Conservation (phyloP, 352 stramenopile genomes). For the Globisporangium paroecandrum region DNA sequence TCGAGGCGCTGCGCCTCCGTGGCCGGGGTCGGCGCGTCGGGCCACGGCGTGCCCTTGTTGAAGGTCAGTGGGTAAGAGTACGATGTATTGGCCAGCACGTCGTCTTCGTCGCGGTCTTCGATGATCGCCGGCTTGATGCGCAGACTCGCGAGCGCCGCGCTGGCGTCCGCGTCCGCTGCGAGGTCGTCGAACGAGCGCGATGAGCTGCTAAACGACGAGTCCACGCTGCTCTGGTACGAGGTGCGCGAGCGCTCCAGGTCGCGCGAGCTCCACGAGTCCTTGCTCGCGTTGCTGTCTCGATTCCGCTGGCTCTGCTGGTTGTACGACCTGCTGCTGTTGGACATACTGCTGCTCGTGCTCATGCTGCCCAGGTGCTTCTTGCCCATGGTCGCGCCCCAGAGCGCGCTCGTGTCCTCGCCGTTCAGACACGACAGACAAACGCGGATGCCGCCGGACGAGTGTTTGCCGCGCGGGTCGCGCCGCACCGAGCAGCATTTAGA, state of each 20-base stretch:
- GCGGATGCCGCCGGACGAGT: slow-evolving; percentile 34
- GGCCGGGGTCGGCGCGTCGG: slow-evolving; percentile 56
- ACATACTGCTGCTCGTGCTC: slow-evolving; percentile 29
- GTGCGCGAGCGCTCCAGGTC: slow-evolving; percentile 21
- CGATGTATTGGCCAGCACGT: slow-evolving; percentile 48
- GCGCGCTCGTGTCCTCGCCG: slow-evolving; percentile 42
- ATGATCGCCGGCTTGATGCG: slow-evolving; percentile 15
- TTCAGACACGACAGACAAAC: slow-evolving; percentile 73
- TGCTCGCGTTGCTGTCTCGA: slow-evolving; percentile 21
- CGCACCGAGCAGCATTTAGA: slow-evolving; percentile 72
- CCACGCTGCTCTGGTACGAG: slow-evolving; percentile 20
- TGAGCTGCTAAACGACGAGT: slow-evolving; percentile 23
- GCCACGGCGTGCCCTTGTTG: slow-evolving; percentile 71
- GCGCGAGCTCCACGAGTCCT: slow-evolving; percentile 33
- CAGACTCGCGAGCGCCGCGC: slow-evolving; percentile 18
- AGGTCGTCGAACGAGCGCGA: slow-evolving; percentile 16
- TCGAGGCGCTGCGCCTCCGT: slow-evolving; percentile 55
- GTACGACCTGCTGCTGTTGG: slow-evolving; percentile 18
- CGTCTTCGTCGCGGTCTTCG: slow-evolving; percentile 45
- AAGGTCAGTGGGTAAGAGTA: slow-evolving; percentile 73
- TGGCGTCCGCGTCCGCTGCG: slow-evolving; percentile 12
- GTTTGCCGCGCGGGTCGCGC: slow-evolving; percentile 26
- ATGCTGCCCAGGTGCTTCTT: slow-evolving; percentile 28
- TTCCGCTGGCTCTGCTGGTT: slow-evolving; percentile 9
- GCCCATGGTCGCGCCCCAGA: slow-evolving; percentile 38